Evolutionary conservation across 495 filamentous ascomycete species (phyloP), one percentile per base, ranked within the genome.

Genomic region (Daldinia caldariorum): DNA sequence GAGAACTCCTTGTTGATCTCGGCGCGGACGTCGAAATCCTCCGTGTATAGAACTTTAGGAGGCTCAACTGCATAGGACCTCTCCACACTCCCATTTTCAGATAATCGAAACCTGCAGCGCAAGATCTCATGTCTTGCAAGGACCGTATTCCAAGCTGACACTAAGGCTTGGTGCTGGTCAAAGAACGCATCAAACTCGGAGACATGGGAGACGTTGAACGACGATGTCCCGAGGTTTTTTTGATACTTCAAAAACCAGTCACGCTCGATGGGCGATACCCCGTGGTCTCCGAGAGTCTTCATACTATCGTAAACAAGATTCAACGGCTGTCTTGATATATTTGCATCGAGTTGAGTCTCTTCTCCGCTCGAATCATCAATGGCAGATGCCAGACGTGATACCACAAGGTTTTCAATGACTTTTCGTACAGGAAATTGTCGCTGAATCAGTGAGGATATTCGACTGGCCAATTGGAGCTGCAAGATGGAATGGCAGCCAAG

Each of bases 151-250:
- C 41, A 45, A 20, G 41, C 41, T 20, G 16, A 45, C 9, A 45
- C 16, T 1, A 45, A 45, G n/a, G 41, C 16, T 6, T 45, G 41
- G 18, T 45, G 41, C 1, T 20, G 41, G 16, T 18, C 41, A 45
- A 45, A 45, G 41, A 14, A 45, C 16, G 41, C 41, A 16, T 45
- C 41, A 2, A 45, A 45, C 16, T 45, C 14, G 2, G 41, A 45
- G 41, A 20, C 41, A 8, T 45, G 41, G 14, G 41, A 45, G n/a
- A 45, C 41, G 41, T 45, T 45, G 16, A 45, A 45, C 41, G 41
- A 45, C 6, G 41, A 45, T 45, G 41, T 45, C 41, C 41, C 16
- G 3, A 45, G 41, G 7, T 45, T 45, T 20, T 8, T 4, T 16
- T 45, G n/a, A 6, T 45, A 45, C 16, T 45, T 45, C 6, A 3